Percentiles rank a stretch among this genome's conserved stretches.
Evolutionary conservation across 108 stramenopile species (phyloP).

Genomic region (Bacterosira constricta): DNA sequence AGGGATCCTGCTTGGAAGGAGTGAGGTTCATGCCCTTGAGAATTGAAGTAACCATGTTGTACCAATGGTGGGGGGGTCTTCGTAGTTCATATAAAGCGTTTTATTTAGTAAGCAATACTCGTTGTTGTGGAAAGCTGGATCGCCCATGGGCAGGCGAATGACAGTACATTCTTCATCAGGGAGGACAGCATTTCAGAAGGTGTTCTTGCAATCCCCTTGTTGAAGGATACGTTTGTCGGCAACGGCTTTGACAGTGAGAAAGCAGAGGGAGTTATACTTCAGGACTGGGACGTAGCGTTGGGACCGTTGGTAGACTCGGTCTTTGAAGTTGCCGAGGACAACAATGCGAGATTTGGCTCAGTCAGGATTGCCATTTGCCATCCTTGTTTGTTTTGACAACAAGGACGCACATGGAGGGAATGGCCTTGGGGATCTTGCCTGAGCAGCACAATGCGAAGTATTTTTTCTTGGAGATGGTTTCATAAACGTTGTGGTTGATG

Average conservation of each 20-base stretch:
- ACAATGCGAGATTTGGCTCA: conserved; percentile 27
- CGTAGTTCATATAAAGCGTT: conserved; percentile 26
- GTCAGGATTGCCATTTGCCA: conserved; percentile 9
- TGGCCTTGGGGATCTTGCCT: background rate
- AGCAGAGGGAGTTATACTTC: conserved; percentile 2
- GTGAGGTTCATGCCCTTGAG: no score
- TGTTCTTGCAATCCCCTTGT: conserved; percentile 33
- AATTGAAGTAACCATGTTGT: conserved; percentile 17
- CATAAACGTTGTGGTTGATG: no score
- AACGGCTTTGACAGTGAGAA: no score
- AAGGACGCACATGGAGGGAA: no score
- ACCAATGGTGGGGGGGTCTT: conserved; percentile 22
- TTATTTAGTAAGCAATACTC: conserved; percentile 17
- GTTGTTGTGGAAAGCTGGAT: no score
- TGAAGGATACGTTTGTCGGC: background rate
- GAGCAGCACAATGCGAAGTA: background rate
- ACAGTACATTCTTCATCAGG: conserved; percentile 13
- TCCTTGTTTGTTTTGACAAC: background rate
- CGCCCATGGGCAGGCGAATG: background rate
- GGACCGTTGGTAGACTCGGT: background rate
- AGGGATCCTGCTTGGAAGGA: no score
- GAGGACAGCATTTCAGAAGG: conserved; percentile 18
- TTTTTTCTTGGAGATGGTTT: no score
- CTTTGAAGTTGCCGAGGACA: no score
- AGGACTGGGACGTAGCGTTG: conserved; percentile 15